Percentiles rank a stretch among this genome's conserved stretches.
phyloP scores from a whole-genome alignment of 2,329 filamentous ascomycete species.

The Ascochyta fabae region DNA sequence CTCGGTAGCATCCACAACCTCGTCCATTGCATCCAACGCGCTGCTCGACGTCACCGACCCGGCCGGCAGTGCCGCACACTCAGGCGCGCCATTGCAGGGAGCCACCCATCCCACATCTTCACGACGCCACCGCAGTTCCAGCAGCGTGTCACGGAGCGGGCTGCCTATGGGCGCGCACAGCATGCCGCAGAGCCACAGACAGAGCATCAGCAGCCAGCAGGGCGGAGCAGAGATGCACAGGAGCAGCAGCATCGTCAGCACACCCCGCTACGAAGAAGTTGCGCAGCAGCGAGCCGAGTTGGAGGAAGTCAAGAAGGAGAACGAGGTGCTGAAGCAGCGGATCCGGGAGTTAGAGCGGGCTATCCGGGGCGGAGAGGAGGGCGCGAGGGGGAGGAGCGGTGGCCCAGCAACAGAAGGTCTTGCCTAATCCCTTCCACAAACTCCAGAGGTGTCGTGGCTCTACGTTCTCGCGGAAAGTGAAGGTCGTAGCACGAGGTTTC shows the following conservation, averaged over 20 bases:
- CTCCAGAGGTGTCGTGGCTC: no score
- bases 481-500: no score
- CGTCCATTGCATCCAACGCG: conserved; percentile 61
- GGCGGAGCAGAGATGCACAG: conserved; percentile 28
- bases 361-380: conserved; percentile 38
- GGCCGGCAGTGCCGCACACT: conserved; percentile 47
- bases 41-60: conserved; percentile 56
- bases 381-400: conserved; percentile 42
- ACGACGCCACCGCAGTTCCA: conserved; percentile 63
- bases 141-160: conserved; percentile 55
- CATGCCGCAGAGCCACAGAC: conserved; percentile 44
- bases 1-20: conserved; percentile 65
- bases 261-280: conserved; percentile 52
- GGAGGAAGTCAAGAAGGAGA: conserved; percentile 58
- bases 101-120: conserved; percentile 61
- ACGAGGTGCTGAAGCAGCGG: conserved; percentile 55
- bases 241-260: conserved; percentile 46
- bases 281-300: conserved; percentile 54
- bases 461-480: no score
- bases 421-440: neutral
- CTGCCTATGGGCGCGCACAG: conserved; percentile 33
- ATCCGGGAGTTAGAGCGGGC: conserved; percentile 56
- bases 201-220: conserved; percentile 31
- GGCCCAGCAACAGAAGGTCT: conserved; percentile 19
- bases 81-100: conserved; percentile 50